A percentile compares a stretch with the other conserved stretches of the same genome.
Conservation (phyloP, 192 early-diverging fungal species). For the Backusella liffmaniae region DNA sequence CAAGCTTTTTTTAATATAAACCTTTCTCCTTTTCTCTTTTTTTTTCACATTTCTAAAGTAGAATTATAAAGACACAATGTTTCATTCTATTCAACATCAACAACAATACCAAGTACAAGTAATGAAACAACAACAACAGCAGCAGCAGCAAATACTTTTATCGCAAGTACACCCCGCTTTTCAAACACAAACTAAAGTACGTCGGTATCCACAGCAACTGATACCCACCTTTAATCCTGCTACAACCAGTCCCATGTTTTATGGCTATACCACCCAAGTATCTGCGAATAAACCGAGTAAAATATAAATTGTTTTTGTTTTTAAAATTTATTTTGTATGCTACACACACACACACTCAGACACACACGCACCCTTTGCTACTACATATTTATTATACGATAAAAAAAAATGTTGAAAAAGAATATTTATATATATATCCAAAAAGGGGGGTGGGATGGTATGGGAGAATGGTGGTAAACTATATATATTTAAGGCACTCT, state of each 20-base stretch:
- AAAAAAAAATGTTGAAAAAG: not conserved
- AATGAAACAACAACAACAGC: not conserved
- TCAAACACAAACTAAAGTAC: constrained; percentile 1
- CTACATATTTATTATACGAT: not conserved
- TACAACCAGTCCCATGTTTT: constrained; percentile 24
- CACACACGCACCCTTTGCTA: not conserved
- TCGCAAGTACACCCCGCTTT: constrained; percentile 24
- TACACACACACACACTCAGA: not conserved
- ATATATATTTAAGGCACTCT: not conserved
- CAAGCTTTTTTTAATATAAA: not conserved
- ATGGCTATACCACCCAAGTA: constrained; percentile 10
- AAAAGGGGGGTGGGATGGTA: not conserved
- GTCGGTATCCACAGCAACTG: not conserved
- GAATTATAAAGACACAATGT: not conserved
- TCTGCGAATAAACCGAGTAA: constrained; percentile 10
- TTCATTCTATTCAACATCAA: not conserved
- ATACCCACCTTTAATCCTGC: constrained; percentile 20
- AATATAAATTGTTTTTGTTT: not conserved
- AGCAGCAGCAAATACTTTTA: not conserved
- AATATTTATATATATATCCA: not conserved
- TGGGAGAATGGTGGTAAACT: not conserved
- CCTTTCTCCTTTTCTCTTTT: not conserved
- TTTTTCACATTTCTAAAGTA: not conserved
- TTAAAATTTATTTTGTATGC: not conserved
- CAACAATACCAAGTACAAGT: not conserved